Evolutionary conservation across 1,284 basidiomycete genomes (phyloP).

Genomic region (Sutorius eximius): DNA sequence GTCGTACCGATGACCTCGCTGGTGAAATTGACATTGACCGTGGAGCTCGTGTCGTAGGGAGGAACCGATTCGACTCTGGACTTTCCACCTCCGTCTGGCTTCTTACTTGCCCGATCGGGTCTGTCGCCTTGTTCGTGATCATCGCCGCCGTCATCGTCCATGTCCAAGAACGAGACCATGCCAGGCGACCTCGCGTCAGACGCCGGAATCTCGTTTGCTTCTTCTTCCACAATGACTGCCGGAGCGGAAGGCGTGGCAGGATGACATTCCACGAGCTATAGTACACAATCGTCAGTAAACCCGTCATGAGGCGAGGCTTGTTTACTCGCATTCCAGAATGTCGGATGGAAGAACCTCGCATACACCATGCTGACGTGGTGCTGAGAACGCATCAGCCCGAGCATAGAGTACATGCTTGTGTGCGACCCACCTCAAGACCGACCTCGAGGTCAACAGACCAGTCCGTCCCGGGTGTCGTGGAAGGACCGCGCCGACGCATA

Average conservation of each 20-base stretch:
- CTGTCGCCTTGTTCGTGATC: not conserved
- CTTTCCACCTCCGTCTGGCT: not conserved
- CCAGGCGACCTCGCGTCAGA: slow-evolving; percentile 8
- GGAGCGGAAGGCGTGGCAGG: slow-evolving; percentile 17
- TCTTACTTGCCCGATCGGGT: not conserved
- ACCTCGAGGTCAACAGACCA: slow-evolving; percentile 12
- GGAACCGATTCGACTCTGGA: slow-evolving; percentile 1
- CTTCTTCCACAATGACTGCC: slow-evolving; percentile 27
- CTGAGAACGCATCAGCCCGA: not conserved
- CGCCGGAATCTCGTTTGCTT: slow-evolving; percentile 3
- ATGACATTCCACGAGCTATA: slow-evolving; percentile 22
- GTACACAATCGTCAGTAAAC: not conserved
- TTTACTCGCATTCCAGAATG: slow-evolving; percentile 24
- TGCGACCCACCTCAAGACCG: slow-evolving; percentile 12
- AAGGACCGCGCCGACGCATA: not conserved
- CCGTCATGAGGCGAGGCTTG: rapidly evolving
- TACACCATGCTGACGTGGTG: slow-evolving; percentile 27
- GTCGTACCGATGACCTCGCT: slow-evolving; percentile 23
- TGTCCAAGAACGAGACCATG: slow-evolving; percentile 18
- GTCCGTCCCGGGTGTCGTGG: not conserved
- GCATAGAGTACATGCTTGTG: not conserved
- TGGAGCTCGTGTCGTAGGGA: slow-evolving; percentile 21
- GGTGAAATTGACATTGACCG: slow-evolving; percentile 9
- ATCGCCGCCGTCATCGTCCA: slow-evolving; percentile 6
- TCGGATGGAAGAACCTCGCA: slow-evolving; percentile 26